Evolutionary conservation across 345 rosid species (phyloP), one percentile per base, ranked within the genome.

Genomic region (thale cress (Arabidopsis thaliana)): DNA sequence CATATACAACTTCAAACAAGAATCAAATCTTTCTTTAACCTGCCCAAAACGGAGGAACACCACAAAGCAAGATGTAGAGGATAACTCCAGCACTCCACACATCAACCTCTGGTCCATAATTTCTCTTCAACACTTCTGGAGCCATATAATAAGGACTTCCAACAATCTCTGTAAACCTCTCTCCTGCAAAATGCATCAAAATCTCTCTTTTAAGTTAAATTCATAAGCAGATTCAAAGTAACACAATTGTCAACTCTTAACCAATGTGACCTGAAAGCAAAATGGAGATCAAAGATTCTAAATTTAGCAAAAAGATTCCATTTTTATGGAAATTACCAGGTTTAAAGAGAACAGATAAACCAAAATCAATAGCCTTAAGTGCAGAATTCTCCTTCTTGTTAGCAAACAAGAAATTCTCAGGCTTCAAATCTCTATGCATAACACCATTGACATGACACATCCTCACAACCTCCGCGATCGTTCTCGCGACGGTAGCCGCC

Each of bases 111-210:
- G 91, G 98, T 44, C 97, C 98, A 71, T 93, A 93, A 49, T 87
- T 91, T 59, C 89, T 82, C 86, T 85, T 91, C 86, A 93, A 74
- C 11, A 91, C 97, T 69, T 91, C 98, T 9, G 96, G 97, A 8
- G 98, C 98, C 98, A 93, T 93, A 71, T 93, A 89, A 68, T 91
- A 91, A 2, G 97, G 98, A 85, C 98, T 93, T 30, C 98, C 98
- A 3, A 93, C 98, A 53, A 93, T 93, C 87, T 93, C 98, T 7
- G 93, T 69, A 76, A 93, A 93, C 58, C 67, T 82, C 86, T 90
- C 94, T 56, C 91, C 96, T 93, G 81, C 62, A 64, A 45, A 68
- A 37, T n/a, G 3, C 40, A 44, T 34, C 38, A 61, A 63, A 40
- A 41, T 11, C 5, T 22, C 0, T 13, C n/a, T 5, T 33, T 22